Conservation (phyloP, 2,329 filamentous ascomycete species). For the Phoma sp. region DNA sequence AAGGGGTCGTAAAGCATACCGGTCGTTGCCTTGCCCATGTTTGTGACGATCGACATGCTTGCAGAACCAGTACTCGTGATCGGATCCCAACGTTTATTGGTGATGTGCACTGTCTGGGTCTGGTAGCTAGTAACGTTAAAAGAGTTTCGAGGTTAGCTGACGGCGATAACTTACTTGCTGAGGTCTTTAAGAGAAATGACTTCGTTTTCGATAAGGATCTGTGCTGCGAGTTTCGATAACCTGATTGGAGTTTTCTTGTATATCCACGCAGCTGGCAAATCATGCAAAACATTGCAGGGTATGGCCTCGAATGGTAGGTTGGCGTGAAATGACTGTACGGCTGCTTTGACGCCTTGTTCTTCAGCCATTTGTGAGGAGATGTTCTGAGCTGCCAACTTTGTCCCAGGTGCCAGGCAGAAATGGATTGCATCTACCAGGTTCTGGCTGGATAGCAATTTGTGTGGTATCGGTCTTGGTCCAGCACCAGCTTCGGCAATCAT, state of each 20-base stretch:
- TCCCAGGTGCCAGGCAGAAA: constrained; percentile 27
- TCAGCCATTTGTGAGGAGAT: constrained; percentile 31
- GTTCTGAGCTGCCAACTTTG: constrained; percentile 20
- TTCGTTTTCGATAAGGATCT: constrained; percentile 28
- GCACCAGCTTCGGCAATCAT: constrained; percentile 42
- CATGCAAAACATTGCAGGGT: constrained; percentile 28
- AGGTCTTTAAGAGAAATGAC: constrained; percentile 26
- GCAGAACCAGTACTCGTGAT: constrained; percentile 69
- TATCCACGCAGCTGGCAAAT: constrained; percentile 32
- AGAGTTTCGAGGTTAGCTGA: neutral
- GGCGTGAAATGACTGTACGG: constrained; percentile 34
- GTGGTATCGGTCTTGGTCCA: constrained; percentile 34
- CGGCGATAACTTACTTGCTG: constrained; percentile 18
- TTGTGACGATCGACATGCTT: constrained; percentile 60
- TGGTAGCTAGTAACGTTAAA: constrained; percentile 19
- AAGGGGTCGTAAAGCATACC: constrained; percentile 55
- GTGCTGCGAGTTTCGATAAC: constrained; percentile 33
- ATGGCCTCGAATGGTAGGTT: constrained; percentile 36
- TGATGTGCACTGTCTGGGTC: constrained; percentile 39
- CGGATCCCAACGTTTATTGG: constrained; percentile 61
- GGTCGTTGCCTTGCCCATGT: constrained; percentile 64
- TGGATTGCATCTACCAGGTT: constrained; percentile 34
- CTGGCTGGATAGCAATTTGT: constrained; percentile 27
- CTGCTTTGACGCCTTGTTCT: constrained; percentile 34
- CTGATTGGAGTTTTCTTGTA: constrained; percentile 24